Base-by-base conservation (phyloP, 78 protist genomes). In the Dictyostelium intermedium region DNA sequence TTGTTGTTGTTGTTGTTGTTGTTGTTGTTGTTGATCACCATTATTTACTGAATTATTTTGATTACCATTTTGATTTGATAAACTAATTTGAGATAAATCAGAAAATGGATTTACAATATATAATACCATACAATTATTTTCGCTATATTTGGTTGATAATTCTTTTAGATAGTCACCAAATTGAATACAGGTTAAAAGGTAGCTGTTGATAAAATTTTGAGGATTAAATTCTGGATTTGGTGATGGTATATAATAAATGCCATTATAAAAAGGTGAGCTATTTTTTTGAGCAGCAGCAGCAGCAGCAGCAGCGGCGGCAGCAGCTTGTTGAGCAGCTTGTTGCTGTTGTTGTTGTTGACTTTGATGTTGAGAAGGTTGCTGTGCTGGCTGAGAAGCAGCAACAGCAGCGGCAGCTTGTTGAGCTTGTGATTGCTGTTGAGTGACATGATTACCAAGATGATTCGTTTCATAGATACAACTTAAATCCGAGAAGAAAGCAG, bases 71-170 rank as follows among this genome's bases (percentile, higher is more conserved):
- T 41, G 50, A 43, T 77, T 66, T 23, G 13, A 27, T 25, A 34
- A 32, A 23, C 39, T 81, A 45, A 61, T 34, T 30, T 53, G 80
- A 13, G 85, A 78, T 35, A 73, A 39, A n/a, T 89, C 94, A 20
- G 69, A 79, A 25, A 89, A 89, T 69, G 94, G 94, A 69, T 89
- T 80, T 9, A 89, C 82, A 80, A 89, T 89, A 70, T 89, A 89
- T 10, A 89, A 20, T 6, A 89, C 87, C 23, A 89, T 74, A 80
- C 87, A 70, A 50, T 89, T 78, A 34, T 89, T 78, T 70, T 89
- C 94, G 32, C 35, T 89, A 80, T 80, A 89, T 23, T 80, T 69
- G 11, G 72, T 27, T 18, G 87, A 63, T 8, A 69, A 20, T 47
- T 89, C 94, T 69, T 89, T 89, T 41, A 89, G 50, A 69, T 89